These are phyloP conservation scores for Nepenthes mirabilis DNA, from an alignment of 148 eudicot species.

Conservation along the genomic window DNA sequence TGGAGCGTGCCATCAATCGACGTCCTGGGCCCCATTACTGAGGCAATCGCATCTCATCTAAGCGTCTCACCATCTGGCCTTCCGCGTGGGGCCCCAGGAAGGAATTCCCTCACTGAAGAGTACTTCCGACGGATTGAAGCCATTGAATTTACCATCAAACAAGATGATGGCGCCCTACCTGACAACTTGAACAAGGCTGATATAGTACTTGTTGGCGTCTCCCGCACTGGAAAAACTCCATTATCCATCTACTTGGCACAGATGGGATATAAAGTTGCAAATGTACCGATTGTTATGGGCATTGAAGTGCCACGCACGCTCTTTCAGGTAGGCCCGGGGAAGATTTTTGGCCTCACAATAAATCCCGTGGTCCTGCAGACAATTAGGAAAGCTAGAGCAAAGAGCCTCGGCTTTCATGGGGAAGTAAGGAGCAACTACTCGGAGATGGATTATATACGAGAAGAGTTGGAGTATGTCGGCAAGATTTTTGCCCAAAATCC, in stretches of 20 bases:
- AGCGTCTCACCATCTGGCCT: conserved; percentile 81
- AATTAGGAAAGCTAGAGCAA: conserved; percentile 68
- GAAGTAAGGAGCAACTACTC: conserved; percentile 45
- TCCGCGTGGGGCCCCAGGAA: conserved; percentile 88
- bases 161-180: conserved; percentile 93
- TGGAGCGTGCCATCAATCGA: conserved; percentile 71
- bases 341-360: conserved; percentile 79
- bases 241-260: conserved; percentile 82
- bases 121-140: conserved; percentile 87
- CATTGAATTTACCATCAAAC: conserved; percentile 87
- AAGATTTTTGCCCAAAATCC: conserved; percentile 73
- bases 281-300: conserved; percentile 78
- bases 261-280: conserved; percentile 89
- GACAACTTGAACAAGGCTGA: conserved; percentile 63
- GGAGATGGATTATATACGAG: conserved; percentile 61
- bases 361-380: conserved; percentile 61
- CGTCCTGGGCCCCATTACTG: conserved; percentile 71
- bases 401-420: conserved; percentile 55
- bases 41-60: conserved; percentile 70
- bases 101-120: conserved; percentile 52
- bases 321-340: conserved; percentile 60
- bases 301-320: conserved; percentile 43
- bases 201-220: conserved; percentile 75
- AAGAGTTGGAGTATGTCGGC: conserved; percentile 58
- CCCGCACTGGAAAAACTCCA: conserved; percentile 91